phyloP scores from a whole-genome alignment of 2,329 filamentous ascomycete species.

The Diaporthe helianthi region DNA sequence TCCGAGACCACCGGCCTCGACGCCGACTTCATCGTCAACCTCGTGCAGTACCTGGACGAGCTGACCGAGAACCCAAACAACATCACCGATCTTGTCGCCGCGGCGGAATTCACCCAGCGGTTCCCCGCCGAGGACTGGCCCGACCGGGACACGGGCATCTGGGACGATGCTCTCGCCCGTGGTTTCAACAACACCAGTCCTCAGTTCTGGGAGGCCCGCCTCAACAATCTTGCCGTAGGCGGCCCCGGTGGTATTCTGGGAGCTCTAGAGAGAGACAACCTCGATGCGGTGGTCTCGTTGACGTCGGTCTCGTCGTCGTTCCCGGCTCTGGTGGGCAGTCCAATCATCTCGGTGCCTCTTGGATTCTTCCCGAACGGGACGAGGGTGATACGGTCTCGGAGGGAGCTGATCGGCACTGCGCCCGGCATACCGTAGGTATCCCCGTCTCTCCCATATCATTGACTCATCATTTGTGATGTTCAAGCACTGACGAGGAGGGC shows the following conservation, averaged over 20 bases:
- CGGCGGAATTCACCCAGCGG: conserved; percentile 59
- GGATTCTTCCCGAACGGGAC: conserved; percentile 11
- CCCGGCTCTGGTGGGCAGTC: conserved; percentile 30
- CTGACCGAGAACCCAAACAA: conserved; percentile 64
- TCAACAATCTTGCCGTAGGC: conserved; percentile 60
- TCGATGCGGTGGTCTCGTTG: conserved; percentile 32
- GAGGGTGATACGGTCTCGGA: background rate
- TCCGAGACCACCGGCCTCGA: conserved; percentile 46
- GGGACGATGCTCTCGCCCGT: conserved; percentile 58
- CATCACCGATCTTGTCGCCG: conserved; percentile 59
- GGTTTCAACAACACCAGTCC: conserved; percentile 64
- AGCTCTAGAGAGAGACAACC: conserved; percentile 27
- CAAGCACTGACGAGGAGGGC: background rate
- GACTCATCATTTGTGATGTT: too few relatives aligned
- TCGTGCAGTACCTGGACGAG: conserved; percentile 62
- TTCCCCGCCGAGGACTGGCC: conserved; percentile 65
- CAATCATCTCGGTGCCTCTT: conserved; percentile 28
- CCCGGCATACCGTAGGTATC: conserved; percentile 19
- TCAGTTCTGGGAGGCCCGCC: conserved; percentile 64
- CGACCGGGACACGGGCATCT: conserved; percentile 62
- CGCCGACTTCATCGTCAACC: conserved; percentile 65
- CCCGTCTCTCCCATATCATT: too few relatives aligned
- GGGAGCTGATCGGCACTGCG: conserved; percentile 17
- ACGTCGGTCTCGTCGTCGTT: conserved; percentile 23
- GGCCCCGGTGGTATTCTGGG: conserved; percentile 67